These are phyloP conservation scores for Thelonectria rubi DNA, from an alignment of 2,329 filamentous ascomycete genomes.

Conservation along the genomic window DNA sequence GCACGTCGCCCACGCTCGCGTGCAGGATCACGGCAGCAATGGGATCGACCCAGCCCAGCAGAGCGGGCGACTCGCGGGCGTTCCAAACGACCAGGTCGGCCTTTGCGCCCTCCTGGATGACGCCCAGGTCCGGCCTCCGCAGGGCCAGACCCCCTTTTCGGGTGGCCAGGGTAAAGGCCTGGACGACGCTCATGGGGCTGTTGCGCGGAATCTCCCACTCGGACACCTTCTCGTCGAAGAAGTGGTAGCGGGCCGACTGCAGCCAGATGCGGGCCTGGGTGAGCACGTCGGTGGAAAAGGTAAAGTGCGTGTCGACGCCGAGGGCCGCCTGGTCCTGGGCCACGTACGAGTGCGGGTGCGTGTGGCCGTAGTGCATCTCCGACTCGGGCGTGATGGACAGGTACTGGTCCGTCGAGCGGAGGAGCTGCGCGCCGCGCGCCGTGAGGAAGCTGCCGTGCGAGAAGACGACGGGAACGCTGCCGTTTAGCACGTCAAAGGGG, in stretches of 20 bases:
- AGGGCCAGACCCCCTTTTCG: slow-evolving; percentile 61
- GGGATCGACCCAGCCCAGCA: slow-evolving; percentile 65
- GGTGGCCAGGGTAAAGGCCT: slow-evolving; percentile 66
- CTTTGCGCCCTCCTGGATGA: slow-evolving; percentile 59
- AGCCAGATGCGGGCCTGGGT: slow-evolving; percentile 65
- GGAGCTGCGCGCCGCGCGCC: slow-evolving; percentile 49
- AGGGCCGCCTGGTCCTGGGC: slow-evolving; percentile 61
- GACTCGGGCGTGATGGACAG: slow-evolving; percentile 67
- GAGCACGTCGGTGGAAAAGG: slow-evolving; percentile 60
- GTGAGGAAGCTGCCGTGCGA: slow-evolving; percentile 60
- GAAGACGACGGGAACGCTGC: slow-evolving; percentile 59
- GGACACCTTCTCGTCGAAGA: slow-evolving; percentile 51
- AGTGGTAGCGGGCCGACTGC: slow-evolving; percentile 53
- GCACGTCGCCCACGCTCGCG: slow-evolving; percentile 60
- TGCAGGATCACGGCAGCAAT: slow-evolving; percentile 66
- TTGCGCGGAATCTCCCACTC: slow-evolving; percentile 52
- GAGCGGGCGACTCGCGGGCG: slow-evolving; percentile 54
- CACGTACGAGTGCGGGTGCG: slow-evolving; percentile 53
- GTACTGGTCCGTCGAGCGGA: slow-evolving; percentile 60
- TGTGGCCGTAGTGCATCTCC: slow-evolving; percentile 67
- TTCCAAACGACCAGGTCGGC: slow-evolving; percentile 65
- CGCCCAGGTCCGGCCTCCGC: slow-evolving; percentile 59
- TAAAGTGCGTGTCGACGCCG: slow-evolving; percentile 64
- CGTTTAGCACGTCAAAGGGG: slow-evolving; percentile 52
- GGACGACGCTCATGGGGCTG: slow-evolving; percentile 62